phyloP scores from a whole-genome alignment of 2,329 filamentous ascomycete species.

The Cladosporium velox region DNA sequence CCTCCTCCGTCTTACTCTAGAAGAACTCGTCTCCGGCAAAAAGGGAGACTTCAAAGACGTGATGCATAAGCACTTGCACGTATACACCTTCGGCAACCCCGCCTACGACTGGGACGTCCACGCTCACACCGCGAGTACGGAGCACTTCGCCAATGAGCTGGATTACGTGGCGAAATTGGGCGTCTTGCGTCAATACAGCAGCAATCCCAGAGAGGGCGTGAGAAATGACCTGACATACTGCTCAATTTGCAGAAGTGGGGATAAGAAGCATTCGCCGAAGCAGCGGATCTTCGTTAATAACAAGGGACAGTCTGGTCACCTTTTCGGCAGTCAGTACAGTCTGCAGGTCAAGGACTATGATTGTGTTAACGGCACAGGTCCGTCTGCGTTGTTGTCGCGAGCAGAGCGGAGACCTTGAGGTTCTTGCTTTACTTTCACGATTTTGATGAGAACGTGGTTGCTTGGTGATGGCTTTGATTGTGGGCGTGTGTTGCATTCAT shows the following conservation, averaged over 20 bases:
- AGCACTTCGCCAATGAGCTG: constrained; percentile 19
- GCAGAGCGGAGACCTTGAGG: background rate
- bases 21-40: background rate
- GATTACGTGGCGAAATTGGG: constrained; percentile 16
- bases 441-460: background rate
- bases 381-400: constrained; percentile 2
- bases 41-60: background rate
- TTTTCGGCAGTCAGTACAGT: constrained; percentile 19
- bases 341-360: constrained; percentile 11
- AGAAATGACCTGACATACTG: constrained; percentile 9
- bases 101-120: constrained; percentile 18
- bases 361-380: constrained; percentile 2
- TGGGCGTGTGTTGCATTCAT: background rate
- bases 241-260: background rate
- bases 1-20: constrained; percentile 6
- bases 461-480: background rate
- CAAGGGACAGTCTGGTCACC: constrained; percentile 6
- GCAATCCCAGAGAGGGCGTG: background rate
- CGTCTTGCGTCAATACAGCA: constrained; percentile 10
- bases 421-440: background rate
- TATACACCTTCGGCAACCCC: constrained; percentile 17
- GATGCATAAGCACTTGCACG: background rate
- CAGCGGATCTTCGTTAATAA: constrained; percentile 14
- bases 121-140: constrained; percentile 12
- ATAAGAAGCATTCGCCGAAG: background rate